Percentiles rank a stretch among this genome's conserved stretches.
Conservation (phyloP, 2,329 filamentous ascomycete genomes). For the Gnomoniopsis sp. region DNA sequence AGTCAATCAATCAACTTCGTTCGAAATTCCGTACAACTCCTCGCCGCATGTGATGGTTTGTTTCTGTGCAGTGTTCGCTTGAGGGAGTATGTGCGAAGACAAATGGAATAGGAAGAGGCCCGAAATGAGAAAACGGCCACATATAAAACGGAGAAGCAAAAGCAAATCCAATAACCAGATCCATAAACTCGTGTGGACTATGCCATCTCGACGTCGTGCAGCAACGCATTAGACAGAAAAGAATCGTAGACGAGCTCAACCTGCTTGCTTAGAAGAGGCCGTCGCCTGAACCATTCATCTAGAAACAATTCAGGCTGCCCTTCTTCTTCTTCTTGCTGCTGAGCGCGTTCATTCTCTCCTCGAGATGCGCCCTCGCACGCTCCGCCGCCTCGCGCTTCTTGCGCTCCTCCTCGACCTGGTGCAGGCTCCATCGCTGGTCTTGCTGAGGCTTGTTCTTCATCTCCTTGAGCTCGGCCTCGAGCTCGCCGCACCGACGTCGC, state of each 20-base stretch:
- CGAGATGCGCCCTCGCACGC: constrained; percentile 80
- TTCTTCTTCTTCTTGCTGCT: constrained; percentile 92
- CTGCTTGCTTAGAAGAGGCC: no score
- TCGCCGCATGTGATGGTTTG: constrained; percentile 11
- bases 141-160: no score
- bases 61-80: neutral
- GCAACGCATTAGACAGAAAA: no score
- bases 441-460: constrained; percentile 53
- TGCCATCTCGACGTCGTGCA: no score
- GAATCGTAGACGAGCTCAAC: no score
- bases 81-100: constrained; percentile 14
- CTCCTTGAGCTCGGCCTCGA: constrained; percentile 70
- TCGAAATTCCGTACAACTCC: constrained; percentile 14
- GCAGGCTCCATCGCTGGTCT: constrained; percentile 67
- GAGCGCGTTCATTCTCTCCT: constrained; percentile 91
- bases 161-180: no score
- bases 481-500: constrained; percentile 77
- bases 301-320: constrained; percentile 96
- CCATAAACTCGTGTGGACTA: no score
- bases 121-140: neutral
- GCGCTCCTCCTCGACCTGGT: constrained; percentile 93
- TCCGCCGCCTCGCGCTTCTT: constrained; percentile 90
- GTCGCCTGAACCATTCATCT: constrained; percentile 29
- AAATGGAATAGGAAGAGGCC: no score
- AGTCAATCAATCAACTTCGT: neutral